Evolutionary conservation across 306 rosid species (phyloP), one percentile per base, ranked within the genome.

Genomic region (Gastrolobium bilobum): DNA sequence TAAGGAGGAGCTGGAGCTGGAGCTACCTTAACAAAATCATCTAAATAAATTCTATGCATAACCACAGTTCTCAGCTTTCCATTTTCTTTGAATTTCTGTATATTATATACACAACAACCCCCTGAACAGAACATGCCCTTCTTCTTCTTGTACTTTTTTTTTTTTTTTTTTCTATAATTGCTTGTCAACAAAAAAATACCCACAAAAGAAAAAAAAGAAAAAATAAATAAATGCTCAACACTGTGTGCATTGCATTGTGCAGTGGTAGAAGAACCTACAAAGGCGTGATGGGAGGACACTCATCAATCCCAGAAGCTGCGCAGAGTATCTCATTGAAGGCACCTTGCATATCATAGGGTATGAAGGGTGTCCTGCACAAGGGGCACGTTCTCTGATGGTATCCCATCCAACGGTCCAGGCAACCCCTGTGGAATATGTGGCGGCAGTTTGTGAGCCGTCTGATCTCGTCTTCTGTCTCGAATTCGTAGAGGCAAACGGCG

Each of bases 361-460:
- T 81, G 30, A 94, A 86, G 6, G 90, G 87, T 6, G 92, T 90
- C 10, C 99, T 85, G 31, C 99, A 95, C 11, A 93, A 78, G 9
- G 99, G 99, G 1, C 99, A 95, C 1, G 99, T 91, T 8, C 77
- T 89, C 80, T 91, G 98, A 10, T 92, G 87, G 37, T 93, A 93
- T 0, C 93, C 96, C 80, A 91, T 90, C 99, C 99, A 95, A 57
- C 97, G 96, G 90, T 95, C 97, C 9, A 95, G 80, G 37, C 99
- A 95, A 1, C 85, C 82, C 34, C 70, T 53, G 87, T 95, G 99
- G 83, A 93, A 95, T 4, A 93, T 77, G 72, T 95, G 99, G 1
- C 91, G 85, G n/a, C 98, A 95, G 75, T 95, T 93, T 0, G 85
- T 70, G 8, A 95, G 88, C 42, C 87, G 88, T 31, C 94, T 83